Percentiles rank a stretch among this genome's conserved stretches.
Evolutionary conservation across 495 filamentous ascomycete species (phyloP).

Genomic region (Penicillium canariense): DNA sequence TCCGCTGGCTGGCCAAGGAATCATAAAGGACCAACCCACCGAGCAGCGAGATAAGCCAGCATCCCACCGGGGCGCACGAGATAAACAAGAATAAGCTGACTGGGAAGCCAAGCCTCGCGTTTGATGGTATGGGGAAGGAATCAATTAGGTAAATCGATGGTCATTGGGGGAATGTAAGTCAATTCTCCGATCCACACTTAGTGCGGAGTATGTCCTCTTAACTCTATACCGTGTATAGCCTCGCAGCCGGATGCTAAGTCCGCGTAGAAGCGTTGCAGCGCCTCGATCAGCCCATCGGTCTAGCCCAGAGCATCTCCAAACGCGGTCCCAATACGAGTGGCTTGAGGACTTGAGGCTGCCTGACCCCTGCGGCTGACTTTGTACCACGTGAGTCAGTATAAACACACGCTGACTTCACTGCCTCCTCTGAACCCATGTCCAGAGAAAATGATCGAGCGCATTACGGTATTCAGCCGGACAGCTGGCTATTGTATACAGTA

Average conservation of each 20-base stretch:
- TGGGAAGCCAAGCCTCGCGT: slow-evolving; percentile 9
- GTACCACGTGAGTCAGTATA: not conserved
- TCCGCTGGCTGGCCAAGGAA: slow-evolving; percentile 5
- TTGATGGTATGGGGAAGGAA: slow-evolving; percentile 4
- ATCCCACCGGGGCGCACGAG: not conserved
- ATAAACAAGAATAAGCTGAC: slow-evolving; percentile 6
- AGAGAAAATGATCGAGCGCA: no score
- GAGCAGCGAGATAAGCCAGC: slow-evolving; percentile 3
- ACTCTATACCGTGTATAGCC: no score
- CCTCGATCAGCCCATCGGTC: not conserved
- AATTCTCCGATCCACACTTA: no score
- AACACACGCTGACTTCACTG: not conserved
- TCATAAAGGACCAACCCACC: not conserved
- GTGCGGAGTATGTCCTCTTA: no score
- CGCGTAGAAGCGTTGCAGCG: not conserved
- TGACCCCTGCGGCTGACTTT: not conserved
- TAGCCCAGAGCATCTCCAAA: not conserved
- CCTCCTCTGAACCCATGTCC: no score
- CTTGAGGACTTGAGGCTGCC: no score
- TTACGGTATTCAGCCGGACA: not conserved
- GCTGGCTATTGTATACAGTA: not conserved
- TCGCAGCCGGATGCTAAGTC: not conserved
- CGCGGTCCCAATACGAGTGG: no score
- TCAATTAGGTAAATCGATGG: slow-evolving; percentile 2
- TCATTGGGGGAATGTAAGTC: no score